phyloP scores from a whole-genome alignment of 768 basidiomycete genomes.

The Lyophyllum atratum region DNA sequence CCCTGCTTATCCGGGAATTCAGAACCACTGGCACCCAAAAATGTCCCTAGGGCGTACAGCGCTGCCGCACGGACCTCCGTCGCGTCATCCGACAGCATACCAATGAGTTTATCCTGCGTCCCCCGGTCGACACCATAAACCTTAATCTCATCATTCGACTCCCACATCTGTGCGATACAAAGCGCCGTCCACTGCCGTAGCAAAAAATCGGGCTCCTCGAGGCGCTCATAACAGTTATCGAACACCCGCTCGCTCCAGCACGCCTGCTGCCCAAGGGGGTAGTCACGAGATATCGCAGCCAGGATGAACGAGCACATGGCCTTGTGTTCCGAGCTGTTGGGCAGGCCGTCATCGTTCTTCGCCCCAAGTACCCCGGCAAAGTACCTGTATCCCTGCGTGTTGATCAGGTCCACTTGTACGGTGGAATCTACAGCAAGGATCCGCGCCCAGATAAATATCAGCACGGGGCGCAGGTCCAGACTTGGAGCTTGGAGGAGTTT shows the following conservation, averaged over 20 bases:
- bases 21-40: constrained; percentile 88
- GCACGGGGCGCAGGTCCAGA: constrained; percentile 91
- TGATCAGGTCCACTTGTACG: constrained; percentile 88
- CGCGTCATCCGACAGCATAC: constrained; percentile 80
- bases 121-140: constrained; percentile 76
- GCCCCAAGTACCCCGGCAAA: constrained; percentile 78
- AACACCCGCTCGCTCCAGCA: constrained; percentile 84
- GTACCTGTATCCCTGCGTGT: constrained; percentile 82
- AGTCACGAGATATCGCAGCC: constrained; percentile 86
- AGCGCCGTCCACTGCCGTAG: constrained; percentile 93
- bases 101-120: constrained; percentile 81
- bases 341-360: constrained; percentile 72
- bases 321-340: constrained; percentile 92
- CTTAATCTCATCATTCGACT: constrained; percentile 87
- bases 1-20: constrained; percentile 66
- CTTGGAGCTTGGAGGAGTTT: constrained; percentile 95
- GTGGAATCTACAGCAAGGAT: constrained; percentile 95
- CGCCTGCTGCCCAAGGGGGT: constrained; percentile 82
- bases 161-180: constrained; percentile 96
- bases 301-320: constrained; percentile 99
- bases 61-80: constrained; percentile 93
- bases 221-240: constrained; percentile 79
- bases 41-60: constrained; percentile 88
- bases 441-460: constrained; percentile 99
- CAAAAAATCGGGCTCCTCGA: constrained; percentile 90